Evolutionary conservation across 2,329 filamentous ascomycete species (phyloP).

Genomic region (Penicillium crustosum): DNA sequence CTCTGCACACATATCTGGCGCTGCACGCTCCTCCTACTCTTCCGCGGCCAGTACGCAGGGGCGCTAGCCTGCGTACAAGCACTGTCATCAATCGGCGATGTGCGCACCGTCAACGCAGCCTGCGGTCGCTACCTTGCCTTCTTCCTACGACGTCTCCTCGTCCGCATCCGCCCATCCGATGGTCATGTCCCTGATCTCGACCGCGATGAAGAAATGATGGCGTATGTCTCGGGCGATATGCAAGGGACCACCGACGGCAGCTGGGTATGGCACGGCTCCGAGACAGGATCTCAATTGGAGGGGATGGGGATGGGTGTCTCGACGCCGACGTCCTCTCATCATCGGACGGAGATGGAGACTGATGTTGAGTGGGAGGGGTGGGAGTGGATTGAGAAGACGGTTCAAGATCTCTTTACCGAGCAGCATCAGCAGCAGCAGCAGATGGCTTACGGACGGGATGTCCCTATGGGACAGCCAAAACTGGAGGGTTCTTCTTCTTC

Average conservation of each 20-base stretch:
- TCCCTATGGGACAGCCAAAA: constrained; percentile 21
- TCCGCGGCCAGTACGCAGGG: constrained; percentile 69
- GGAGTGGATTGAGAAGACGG: constrained; percentile 67
- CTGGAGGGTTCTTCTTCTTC: constrained; percentile 10
- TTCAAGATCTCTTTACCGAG: constrained; percentile 44
- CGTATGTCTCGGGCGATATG: constrained; percentile 81
- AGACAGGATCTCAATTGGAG: constrained; percentile 47
- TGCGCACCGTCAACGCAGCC: constrained; percentile 69
- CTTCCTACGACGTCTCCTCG: constrained; percentile 69
- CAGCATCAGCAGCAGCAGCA: constrained; percentile 25
- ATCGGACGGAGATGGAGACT: constrained; percentile 54
- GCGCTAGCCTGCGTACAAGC: constrained; percentile 73
- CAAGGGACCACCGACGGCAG: constrained; percentile 74
- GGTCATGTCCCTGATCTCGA: constrained; percentile 48
- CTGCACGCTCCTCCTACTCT: constrained; percentile 75
- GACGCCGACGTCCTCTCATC: constrained; percentile 17
- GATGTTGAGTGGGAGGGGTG: constrained; percentile 75
- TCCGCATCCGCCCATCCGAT: constrained; percentile 48
- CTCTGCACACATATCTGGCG: constrained; percentile 85
- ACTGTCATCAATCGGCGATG: constrained; percentile 67
- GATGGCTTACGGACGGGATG: constrained; percentile 2
- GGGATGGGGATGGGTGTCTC: constrained; percentile 19
- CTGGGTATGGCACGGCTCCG: constrained; percentile 77
- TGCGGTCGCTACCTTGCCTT: constrained; percentile 82
- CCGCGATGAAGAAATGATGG: constrained; percentile 82